Conservation (phyloP, 108 stramenopile genomes). For the Halocafeteria seosinensis region DNA sequence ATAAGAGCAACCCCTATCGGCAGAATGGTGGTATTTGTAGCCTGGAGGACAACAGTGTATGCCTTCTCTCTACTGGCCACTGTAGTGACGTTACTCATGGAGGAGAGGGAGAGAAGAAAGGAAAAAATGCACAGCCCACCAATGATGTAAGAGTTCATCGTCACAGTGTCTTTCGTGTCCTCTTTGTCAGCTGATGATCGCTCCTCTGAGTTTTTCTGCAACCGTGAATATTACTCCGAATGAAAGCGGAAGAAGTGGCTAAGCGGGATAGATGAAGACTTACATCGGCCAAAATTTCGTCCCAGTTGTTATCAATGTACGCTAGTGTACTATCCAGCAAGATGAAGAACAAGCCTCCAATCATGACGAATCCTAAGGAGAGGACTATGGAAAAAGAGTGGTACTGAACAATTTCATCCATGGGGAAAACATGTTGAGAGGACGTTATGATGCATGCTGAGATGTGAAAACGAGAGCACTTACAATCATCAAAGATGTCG, state of each 20-base stretch:
- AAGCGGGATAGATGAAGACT: not conserved
- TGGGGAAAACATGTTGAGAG: too few relatives aligned
- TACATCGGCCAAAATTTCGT: not conserved
- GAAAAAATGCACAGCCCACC: not conserved
- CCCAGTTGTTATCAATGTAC: not conserved
- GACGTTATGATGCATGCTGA: too few relatives aligned
- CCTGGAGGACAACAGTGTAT: not conserved
- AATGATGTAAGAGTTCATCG: not conserved
- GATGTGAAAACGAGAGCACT: too few relatives aligned
- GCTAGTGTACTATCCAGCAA: not conserved
- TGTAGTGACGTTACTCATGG: not conserved
- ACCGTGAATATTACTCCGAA: not conserved
- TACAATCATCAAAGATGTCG: too few relatives aligned
- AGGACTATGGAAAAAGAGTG: too few relatives aligned
- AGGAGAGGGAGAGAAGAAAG: not conserved
- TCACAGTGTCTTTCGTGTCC: not conserved
- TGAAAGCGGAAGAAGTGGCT: too few relatives aligned
- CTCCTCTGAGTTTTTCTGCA: not conserved
- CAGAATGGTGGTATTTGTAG: not conserved
- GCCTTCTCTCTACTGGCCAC: not conserved
- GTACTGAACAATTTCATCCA: too few relatives aligned
- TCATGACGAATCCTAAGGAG: not conserved
- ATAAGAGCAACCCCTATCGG: not conserved
- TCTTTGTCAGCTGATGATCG: not conserved
- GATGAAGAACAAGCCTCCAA: slow-evolving; percentile 3